Percentiles rank a stretch among this genome's conserved stretches.
These are phyloP conservation scores for Candida loeiensis DNA, from an alignment of 805 yeast genomes.

Conservation along the genomic window DNA sequence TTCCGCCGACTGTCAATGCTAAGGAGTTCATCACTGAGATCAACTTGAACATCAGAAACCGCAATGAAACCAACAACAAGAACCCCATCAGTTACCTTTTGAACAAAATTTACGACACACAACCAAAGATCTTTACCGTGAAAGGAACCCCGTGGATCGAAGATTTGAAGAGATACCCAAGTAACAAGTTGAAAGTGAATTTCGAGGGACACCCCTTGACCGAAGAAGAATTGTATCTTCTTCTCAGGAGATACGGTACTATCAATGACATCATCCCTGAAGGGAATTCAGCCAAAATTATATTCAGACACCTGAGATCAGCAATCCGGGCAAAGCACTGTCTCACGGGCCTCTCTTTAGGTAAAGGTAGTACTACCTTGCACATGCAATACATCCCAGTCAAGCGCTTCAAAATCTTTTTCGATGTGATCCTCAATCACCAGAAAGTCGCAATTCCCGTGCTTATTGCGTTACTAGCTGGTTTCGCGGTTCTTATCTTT, in stretches of 20 bases:
- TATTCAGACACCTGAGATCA: conserved; percentile 54
- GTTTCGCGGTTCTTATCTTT: conserved; percentile 77
- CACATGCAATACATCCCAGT: conserved; percentile 71
- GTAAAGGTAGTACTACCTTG: conserved; percentile 49
- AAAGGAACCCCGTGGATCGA: conserved; percentile 96
- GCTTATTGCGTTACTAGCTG: conserved; percentile 72
- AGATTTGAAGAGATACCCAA: conserved; percentile 78
- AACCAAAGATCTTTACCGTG: conserved; percentile 64
- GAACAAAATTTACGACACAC: conserved; percentile 17
- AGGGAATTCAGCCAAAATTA: conserved; percentile 42
- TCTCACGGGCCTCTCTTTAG: conserved; percentile 70
- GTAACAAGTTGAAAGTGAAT: conserved; percentile 55
- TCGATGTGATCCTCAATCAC: conserved; percentile 65
- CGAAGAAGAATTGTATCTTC: conserved; percentile 76
- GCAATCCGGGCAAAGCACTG: conserved; percentile 90
- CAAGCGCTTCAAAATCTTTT: conserved; percentile 49
- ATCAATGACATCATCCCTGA: conserved; percentile 69
- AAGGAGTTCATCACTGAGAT: conserved; percentile 54
- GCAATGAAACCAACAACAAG: conserved; percentile 12
- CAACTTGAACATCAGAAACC: conserved; percentile 39
- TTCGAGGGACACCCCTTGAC: conserved; percentile 76
- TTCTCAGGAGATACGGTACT: conserved; percentile 84
- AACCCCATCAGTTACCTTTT: conserved; percentile 10
- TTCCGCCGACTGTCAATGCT: conserved; percentile 50
- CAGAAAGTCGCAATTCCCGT: conserved; percentile 81